Conservation (phyloP, 2,329 filamentous ascomycete species). For the Acrodontium crateriforme region DNA sequence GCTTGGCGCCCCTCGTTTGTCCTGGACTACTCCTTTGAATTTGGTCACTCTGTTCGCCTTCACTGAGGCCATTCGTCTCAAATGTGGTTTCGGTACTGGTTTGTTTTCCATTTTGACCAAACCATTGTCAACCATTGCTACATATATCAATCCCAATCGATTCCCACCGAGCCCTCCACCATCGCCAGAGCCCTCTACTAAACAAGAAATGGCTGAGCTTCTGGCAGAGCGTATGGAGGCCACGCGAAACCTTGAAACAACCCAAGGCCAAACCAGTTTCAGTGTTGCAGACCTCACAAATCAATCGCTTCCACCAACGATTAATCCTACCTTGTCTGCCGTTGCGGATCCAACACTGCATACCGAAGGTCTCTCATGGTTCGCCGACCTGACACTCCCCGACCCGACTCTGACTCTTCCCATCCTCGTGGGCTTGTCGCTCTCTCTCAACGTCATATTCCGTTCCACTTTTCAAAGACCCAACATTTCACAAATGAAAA, state of each 20-base stretch:
- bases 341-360: slow-evolving; percentile 37
- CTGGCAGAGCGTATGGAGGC: not conserved
- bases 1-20: slow-evolving; percentile 6
- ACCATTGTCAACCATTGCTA: slow-evolving; percentile 4
- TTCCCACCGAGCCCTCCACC: not conserved
- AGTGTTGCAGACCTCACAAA: not conserved
- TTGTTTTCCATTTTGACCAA: slow-evolving; percentile 11
- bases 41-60: slow-evolving; percentile 15
- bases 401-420: slow-evolving; percentile 40
- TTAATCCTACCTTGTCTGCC: not conserved
- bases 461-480: not conserved
- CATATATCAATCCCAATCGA: not conserved
- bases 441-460: not conserved
- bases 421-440: slow-evolving; percentile 33
- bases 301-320: not conserved
- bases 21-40: slow-evolving; percentile 6
- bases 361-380: slow-evolving; percentile 47
- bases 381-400: slow-evolving; percentile 39
- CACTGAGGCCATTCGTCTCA: slow-evolving; percentile 16
- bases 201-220: no score
- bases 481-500: slow-evolving; percentile 1
- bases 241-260: not conserved
- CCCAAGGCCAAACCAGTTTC: not conserved
- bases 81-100: slow-evolving; percentile 14
- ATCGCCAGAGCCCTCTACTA: not conserved